These are phyloP conservation scores for Hypholoma fasciculare DNA, from an alignment of 768 basidiomycete genomes.

Conservation along the genomic window DNA sequence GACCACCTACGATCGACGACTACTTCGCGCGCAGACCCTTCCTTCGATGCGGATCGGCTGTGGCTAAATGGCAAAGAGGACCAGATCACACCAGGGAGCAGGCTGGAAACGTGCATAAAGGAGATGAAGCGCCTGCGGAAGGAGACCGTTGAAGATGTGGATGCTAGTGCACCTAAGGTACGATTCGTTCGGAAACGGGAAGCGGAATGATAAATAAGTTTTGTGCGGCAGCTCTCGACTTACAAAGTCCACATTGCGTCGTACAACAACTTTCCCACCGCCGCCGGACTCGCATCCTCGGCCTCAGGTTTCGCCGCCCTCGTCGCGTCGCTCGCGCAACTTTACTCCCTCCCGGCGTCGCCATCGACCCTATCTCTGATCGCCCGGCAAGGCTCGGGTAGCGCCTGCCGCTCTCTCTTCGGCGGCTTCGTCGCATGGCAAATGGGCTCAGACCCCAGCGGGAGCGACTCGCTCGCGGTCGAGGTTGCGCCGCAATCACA, in stretches of 20 bases:
- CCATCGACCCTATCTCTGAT: slow-evolving; percentile 88
- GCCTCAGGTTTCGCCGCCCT: slow-evolving; percentile 97
- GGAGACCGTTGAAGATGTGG: slow-evolving; percentile 67
- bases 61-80: slow-evolving; percentile 97
- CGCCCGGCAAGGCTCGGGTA: slow-evolving; percentile 96
- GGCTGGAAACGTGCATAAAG: slow-evolving; percentile 80
- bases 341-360: slow-evolving; percentile 79
- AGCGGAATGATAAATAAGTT: not conserved
- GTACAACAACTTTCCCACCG: slow-evolving; percentile 98
- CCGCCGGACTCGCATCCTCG: slow-evolving; percentile 96
- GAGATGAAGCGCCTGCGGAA: slow-evolving; percentile 83
- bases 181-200: slow-evolving; percentile 4
- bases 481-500: slow-evolving; percentile 82
- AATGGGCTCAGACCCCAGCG: slow-evolving; percentile 63
- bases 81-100: slow-evolving; percentile 77
- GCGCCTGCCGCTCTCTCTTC: slow-evolving; percentile 95
- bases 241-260: slow-evolving; percentile 88
- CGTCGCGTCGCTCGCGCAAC: slow-evolving; percentile 81
- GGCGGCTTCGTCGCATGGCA: slow-evolving; percentile 98
- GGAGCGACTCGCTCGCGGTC: slow-evolving; percentile 85
- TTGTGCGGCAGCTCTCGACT: slow-evolving; percentile 59
- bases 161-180: slow-evolving; percentile 68
- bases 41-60: slow-evolving; percentile 74
- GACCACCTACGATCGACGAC: slow-evolving; percentile 95
- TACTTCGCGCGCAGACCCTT: slow-evolving; percentile 80